Evolutionary conservation across 1,284 basidiomycete genomes (phyloP).

Genomic region (Sanghuangporus weigelae): DNA sequence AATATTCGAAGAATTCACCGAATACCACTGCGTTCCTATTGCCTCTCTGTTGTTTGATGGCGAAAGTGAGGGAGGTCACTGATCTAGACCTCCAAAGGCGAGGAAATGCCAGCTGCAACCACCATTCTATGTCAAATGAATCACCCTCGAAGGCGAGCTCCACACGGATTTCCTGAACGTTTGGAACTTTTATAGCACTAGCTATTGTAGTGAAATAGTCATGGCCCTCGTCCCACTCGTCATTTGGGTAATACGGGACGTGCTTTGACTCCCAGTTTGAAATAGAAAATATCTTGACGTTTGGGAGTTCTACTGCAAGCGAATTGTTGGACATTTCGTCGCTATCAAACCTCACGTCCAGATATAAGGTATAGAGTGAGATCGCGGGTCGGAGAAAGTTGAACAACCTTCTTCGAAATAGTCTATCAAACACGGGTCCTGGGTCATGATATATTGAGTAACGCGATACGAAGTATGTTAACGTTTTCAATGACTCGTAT

Average conservation of each 20-base stretch:
- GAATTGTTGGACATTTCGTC: background rate
- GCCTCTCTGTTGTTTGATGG: background rate
- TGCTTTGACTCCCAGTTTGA: background rate
- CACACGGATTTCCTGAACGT: background rate
- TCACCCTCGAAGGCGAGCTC: background rate
- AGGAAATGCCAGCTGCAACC: background rate
- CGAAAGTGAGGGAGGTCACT: background rate
- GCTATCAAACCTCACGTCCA: background rate
- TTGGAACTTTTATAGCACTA: background rate
- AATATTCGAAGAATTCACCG: background rate
- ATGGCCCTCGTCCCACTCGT: background rate
- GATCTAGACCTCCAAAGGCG: background rate
- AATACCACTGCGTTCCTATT: background rate
- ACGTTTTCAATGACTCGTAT: background rate
- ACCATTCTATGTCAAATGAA: background rate
- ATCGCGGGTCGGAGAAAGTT: background rate
- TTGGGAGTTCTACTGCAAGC: background rate
- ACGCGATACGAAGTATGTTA: background rate
- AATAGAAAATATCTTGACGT: background rate
- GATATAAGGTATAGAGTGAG: background rate
- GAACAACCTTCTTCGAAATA: background rate
- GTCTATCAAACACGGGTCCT: background rate
- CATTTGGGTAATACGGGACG: background rate
- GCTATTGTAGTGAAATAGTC: background rate
- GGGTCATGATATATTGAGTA: background rate